Evolutionary conservation across 257 asterid genomes (phyloP), one percentile per base, ranked within the genome.

Genomic region (Nicotiana obtusifolia): DNA sequence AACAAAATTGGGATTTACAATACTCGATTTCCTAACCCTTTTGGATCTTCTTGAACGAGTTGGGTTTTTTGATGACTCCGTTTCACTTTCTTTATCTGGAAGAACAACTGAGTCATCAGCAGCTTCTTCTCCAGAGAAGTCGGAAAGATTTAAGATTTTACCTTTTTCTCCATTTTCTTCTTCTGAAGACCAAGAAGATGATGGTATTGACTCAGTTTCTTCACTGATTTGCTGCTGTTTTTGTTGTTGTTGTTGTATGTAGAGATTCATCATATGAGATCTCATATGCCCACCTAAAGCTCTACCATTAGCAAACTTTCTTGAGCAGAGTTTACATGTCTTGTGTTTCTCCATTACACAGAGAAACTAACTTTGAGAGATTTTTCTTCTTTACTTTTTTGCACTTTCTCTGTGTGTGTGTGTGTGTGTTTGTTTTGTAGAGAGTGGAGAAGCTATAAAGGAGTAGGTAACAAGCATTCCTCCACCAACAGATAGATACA

Each of bases 221-320:
- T 85, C 87, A 11, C 83, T 56, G 22, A 78, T 31, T 47, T 78
- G 64, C 5, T 73, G 52, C 7, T 54, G 9, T 15, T 54, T 16
- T 14, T 61, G 33, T 5, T 41, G 5, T 65, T 65, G 10, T 65
- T 31, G 14, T 31, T 76, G 73, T 44, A 47, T 69, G 37, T 82
- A 80, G 19, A 83, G 86, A 82, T 81, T 85, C 92, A 87, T 86
- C 90, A 89, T 84, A 86, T 95, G 99, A 61, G 95, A 95, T 91
- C 97, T 95, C 99, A 92, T 91, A 87, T 95, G 99, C 11, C 98
- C 97, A 37, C 99, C 99, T 8, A 95, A 76, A 84, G 99, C 97
- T 84, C 91, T 91, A 0, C 99, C 98, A 85, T 88, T 91, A n/a
- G 84, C 86, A 37, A 94, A 95, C 33, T 53, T 88, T 77, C 92